These are phyloP conservation scores for Beta corolliflora DNA, from an alignment of 179 eudicot species.

Conservation along the genomic window DNA sequence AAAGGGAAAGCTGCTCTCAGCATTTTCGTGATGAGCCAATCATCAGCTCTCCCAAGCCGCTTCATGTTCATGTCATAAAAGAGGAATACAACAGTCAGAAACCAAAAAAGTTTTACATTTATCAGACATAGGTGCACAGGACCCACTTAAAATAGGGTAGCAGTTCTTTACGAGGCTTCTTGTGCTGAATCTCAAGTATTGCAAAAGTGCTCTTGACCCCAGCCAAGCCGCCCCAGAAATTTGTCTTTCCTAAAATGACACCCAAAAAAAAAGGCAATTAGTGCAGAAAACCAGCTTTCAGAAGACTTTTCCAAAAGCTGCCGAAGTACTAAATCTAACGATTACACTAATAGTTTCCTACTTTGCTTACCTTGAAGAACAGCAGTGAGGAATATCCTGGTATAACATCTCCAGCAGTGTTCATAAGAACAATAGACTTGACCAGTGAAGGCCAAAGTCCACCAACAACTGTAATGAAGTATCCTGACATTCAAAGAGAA, in stretches of 20 bases:
- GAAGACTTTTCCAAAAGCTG: neutral
- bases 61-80: conserved; percentile 30
- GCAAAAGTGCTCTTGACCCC: conserved; percentile 72
- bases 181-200: conserved; percentile 66
- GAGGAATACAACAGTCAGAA: neutral
- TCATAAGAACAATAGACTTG: conserved; percentile 80
- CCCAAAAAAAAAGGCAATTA: neutral
- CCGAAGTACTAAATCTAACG: neutral
- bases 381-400: conserved; percentile 62
- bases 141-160: conserved; percentile 71
- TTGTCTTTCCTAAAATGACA: conserved; percentile 60
- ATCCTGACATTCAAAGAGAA: conserved; percentile 52
- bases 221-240: conserved; percentile 72
- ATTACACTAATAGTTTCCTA: conserved; percentile 16
- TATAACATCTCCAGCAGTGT: conserved; percentile 72
- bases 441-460: conserved; percentile 87
- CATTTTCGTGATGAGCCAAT: conserved; percentile 79
- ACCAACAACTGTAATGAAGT: conserved; percentile 72
- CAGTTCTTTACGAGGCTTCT: conserved; percentile 60
- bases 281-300: neutral
- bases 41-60: conserved; percentile 76
- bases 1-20: conserved; percentile 81
- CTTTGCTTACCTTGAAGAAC: conserved; percentile 45
- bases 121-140: conserved; percentile 15
- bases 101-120: neutral